Base-by-base conservation (phyloP, 768 basidiomycete species). In the Solioccasus polychromus region DNA sequence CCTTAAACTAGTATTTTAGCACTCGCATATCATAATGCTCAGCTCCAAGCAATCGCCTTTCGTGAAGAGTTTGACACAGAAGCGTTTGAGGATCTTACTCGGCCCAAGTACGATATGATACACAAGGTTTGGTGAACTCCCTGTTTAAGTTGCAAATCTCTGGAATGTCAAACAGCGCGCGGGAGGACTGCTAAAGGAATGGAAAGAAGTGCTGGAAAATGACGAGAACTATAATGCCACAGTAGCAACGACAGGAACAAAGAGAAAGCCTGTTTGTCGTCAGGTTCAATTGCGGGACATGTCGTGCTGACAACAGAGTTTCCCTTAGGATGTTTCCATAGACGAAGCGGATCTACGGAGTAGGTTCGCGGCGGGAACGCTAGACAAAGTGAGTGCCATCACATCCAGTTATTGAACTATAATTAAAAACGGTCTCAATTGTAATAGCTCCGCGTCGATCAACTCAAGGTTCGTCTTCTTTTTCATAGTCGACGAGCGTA, bases 31-130 rank as follows among this genome's bases (percentile, higher is more conserved):
- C 90, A 94, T 61, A 92, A 94, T 63, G 88, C 82, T 17, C 88
- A 94, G 58, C 76, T 98, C 8, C 84, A 96, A 67, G 91, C 95
- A 8, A 83, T 82, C 43, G 96, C 96, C 1, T 94, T 98, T 68
- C 82, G 88, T 41, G 90, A 96, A 60, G 82, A 92, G 47, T 96
- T 85, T 52, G 83, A 95, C 60, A 71, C 77, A 2, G 79, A 82
- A 45, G 68, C 79, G 0, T 90, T 91, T 49, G 83, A 88, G 51
- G 95, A 99, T 66, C 68, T 84, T 54, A 92, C 94, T 0, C 62
- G 76, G 47, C 94, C 94, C 4, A 83, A 87, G 55, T 69, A 80
- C 37, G 79, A 83, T 46, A 74, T 77, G 61, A 92, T 97, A 44
- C 86, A 91, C 58, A 82, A 87, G 74, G 91, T 89, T 47, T 41